phyloP scores from a whole-genome alignment of 31 red algal genomes.

The Odonthalia washingtoniensis region DNA sequence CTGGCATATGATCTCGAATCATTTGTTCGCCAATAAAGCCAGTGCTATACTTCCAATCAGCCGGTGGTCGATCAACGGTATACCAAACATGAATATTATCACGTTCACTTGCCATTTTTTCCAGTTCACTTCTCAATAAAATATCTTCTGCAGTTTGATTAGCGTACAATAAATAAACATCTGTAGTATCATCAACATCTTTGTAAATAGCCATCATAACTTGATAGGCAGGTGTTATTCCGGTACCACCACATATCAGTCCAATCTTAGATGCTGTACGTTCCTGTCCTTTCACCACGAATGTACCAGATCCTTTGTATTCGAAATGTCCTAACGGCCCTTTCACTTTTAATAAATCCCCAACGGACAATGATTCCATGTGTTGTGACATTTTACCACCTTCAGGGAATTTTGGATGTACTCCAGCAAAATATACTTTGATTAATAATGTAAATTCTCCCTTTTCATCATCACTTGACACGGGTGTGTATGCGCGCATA shows the following conservation, averaged over 20 bases:
- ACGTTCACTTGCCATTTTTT: slow-evolving; percentile 71
- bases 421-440: slow-evolving; percentile 97
- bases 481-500: slow-evolving; percentile 97
- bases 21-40: slow-evolving; percentile 84
- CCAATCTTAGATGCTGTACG: slow-evolving; percentile 68
- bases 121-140: slow-evolving; percentile 91
- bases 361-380: slow-evolving; percentile 86
- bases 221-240: slow-evolving; percentile 96
- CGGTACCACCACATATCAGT: slow-evolving; percentile 89
- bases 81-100: slow-evolving; percentile 84
- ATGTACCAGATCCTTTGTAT: slow-evolving; percentile 74
- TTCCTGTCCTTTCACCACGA: slow-evolving; percentile 65
- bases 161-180: slow-evolving; percentile 89
- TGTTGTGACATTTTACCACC: slow-evolving; percentile 95
- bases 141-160: slow-evolving; percentile 88
- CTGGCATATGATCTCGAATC: slow-evolving; percentile 74
- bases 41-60: slow-evolving; percentile 69
- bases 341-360: slow-evolving; percentile 91
- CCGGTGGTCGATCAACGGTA: slow-evolving; percentile 67
- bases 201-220: slow-evolving; percentile 88
- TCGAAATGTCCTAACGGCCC: slow-evolving; percentile 95
- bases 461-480: slow-evolving; percentile 70
- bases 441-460: slow-evolving; percentile 92
- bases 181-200: slow-evolving; percentile 75
- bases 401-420: slow-evolving; percentile 88